A percentile compares a stretch with the other conserved stretches of the same genome.
These are phyloP conservation scores for Aspergillus sp. DNA, from an alignment of 2,329 filamentous ascomycete genomes.

Conservation along the genomic window DNA sequence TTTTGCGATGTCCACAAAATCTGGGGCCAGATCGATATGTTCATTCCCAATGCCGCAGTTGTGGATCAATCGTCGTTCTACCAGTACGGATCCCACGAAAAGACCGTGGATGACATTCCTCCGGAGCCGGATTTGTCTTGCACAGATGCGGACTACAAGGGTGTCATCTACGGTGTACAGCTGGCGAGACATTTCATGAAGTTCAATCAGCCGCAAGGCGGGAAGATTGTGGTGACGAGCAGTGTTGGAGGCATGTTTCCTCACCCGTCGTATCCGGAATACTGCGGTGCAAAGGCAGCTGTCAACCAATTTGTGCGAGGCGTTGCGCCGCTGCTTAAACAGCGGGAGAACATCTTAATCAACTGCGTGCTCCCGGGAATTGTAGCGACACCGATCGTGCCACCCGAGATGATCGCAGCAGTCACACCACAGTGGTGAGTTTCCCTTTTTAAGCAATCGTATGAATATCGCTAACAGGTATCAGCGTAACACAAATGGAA, in stretches of 20 bases:
- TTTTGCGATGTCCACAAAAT: slow-evolving; percentile 40
- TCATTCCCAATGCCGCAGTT: slow-evolving; percentile 48
- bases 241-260: slow-evolving; percentile 42
- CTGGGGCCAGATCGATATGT: slow-evolving; percentile 43
- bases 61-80: slow-evolving; percentile 43
- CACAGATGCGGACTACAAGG: slow-evolving; percentile 48
- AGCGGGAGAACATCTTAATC: slow-evolving; percentile 44
- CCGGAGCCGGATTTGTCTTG: slow-evolving; percentile 39
- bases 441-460: neutral
- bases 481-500: slow-evolving; percentile 34
- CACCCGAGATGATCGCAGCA: slow-evolving; percentile 39
- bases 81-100: slow-evolving; percentile 29
- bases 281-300: slow-evolving; percentile 47
- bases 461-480: neutral
- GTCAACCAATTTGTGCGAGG: slow-evolving; percentile 38
- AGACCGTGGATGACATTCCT: slow-evolving; percentile 29
- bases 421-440: slow-evolving; percentile 28
- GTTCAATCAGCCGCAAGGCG: slow-evolving; percentile 38
- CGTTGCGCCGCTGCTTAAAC: slow-evolving; percentile 33
- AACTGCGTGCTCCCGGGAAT: slow-evolving; percentile 46
- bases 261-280: slow-evolving; percentile 42
- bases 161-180: slow-evolving; percentile 44
- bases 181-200: slow-evolving; percentile 50
- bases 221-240: slow-evolving; percentile 40
- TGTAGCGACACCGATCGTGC: slow-evolving; percentile 42